Conservation (phyloP, 768 basidiomycete genomes). For the Naematelia aurantialba region DNA sequence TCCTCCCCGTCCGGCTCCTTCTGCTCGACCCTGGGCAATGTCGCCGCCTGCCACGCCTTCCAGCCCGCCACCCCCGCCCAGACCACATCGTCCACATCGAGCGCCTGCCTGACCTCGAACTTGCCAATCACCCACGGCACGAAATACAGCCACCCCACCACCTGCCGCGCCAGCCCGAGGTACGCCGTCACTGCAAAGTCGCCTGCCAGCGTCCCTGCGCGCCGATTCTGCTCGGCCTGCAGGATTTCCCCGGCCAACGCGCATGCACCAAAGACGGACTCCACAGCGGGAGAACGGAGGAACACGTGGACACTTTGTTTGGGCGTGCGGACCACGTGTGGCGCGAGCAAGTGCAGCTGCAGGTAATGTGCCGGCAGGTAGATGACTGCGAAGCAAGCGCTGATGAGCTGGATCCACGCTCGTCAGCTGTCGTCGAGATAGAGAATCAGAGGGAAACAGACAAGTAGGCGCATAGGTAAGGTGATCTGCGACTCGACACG, state of each 20-base stretch:
- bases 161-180: constrained; percentile 3
- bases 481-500: constrained; percentile 1
- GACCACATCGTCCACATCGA: constrained; percentile 4
- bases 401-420: constrained; percentile 4
- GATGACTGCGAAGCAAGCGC: constrained; percentile 1
- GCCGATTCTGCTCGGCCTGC: constrained; percentile 14
- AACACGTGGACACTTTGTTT: neutral
- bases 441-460: constrained; percentile 1
- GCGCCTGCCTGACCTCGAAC: constrained; percentile 5
- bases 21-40: constrained; percentile 15
- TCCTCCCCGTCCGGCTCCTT: neutral
- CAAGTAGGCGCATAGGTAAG: neutral
- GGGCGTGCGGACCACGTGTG: constrained; percentile 1
- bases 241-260: constrained; percentile 1
- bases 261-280: neutral
- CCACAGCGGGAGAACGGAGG: neutral
- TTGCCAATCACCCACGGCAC: constrained; percentile 12
- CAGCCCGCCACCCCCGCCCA: neutral
- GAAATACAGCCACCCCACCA: constrained; percentile 6
- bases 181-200: constrained; percentile 11
- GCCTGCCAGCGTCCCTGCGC: constrained; percentile 17
- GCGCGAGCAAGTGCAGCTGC: constrained; percentile 2
- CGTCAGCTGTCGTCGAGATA: too few species aligned
- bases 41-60: constrained; percentile 17
- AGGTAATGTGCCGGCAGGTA: constrained; percentile 12